A percentile compares a stretch with the other conserved stretches of the same genome.
Evolutionary conservation across 805 yeast genomes (phyloP).

Genomic region (Candida saitoana): DNA sequence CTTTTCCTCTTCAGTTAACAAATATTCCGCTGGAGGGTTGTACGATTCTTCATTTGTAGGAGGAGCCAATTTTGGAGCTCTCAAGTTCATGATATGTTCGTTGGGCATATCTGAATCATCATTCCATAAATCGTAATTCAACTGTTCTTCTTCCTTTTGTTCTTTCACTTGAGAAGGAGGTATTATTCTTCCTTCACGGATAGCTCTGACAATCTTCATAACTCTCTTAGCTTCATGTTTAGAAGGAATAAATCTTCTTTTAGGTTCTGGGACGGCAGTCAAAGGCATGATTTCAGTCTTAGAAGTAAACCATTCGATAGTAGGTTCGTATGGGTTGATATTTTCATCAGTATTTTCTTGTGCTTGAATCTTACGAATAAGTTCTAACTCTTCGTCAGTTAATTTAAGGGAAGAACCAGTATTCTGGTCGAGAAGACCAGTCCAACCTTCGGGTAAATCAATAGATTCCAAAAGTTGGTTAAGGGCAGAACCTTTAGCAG

Average conservation of each 20-base stretch:
- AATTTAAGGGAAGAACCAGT: conserved; percentile 84
- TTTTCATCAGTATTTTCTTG: conserved; percentile 79
- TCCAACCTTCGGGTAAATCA: conserved; percentile 98
- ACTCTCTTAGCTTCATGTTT: conserved; percentile 94
- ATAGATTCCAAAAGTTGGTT: conserved; percentile 85
- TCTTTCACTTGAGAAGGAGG: conserved; percentile 61
- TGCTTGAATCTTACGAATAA: conserved; percentile 78
- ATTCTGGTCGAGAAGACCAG: conserved; percentile 86
- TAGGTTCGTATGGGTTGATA: conserved; percentile 87
- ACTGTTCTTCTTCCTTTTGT: conserved; percentile 46
- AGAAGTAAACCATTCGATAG: conserved; percentile 92
- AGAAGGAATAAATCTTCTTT: conserved; percentile 93
- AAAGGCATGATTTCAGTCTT: conserved; percentile 85
- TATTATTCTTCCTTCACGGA: conserved; percentile 90
- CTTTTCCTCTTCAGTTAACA: conserved; percentile 73
- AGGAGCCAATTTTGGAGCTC: conserved; percentile 94
- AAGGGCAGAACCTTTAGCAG: conserved; percentile 93
- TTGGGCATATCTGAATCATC: conserved; percentile 45
- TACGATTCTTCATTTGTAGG: conserved; percentile 96
- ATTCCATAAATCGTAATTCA: conserved; percentile 80
- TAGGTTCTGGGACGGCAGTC: conserved; percentile 93
- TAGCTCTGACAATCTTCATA: conserved; percentile 94
- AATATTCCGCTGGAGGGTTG: conserved; percentile 95
- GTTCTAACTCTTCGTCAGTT: conserved; percentile 81
- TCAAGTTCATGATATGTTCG: conserved; percentile 84